Evolutionary conservation across 768 basidiomycete species (phyloP), one percentile per base, ranked within the genome.

Genomic region (Pilatotrama ljubarskyi): DNA sequence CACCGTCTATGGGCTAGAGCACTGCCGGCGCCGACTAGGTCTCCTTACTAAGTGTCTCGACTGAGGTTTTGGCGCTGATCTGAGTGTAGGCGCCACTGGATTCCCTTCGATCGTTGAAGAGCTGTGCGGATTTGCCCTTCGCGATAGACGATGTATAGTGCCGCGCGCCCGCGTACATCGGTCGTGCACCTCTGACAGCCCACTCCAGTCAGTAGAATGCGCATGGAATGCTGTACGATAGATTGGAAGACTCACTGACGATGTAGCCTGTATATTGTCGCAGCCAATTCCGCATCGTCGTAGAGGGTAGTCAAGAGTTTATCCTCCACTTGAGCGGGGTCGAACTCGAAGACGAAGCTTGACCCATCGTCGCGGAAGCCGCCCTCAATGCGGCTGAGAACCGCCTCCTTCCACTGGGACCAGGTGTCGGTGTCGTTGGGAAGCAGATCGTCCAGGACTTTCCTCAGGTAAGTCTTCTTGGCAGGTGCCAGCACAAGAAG

Each of bases 381-480:
- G 10, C 2, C 15, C n/a, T 49, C 38, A n/a, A 57, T 57, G 14
- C 55, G 22, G 1, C 0, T 1, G 2, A 57, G 47, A 15, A 57
- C 47, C 9, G 49, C 47, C 0, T 17, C 47, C 29, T 57, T 58
- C 49, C 49, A 58, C 32, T 18, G 14, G 15, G 6, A 24, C 57
- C 57, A 58, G 14, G 37, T 42, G 20, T 43, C 49, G 9, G 57
- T 51, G 24, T 58, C 57, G 42, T 58, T 58, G 2, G 57, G 57
- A 3, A 58, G 32, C 20, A 58, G 24, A 22, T 58, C 57, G 50
- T 58, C 36, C 15, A 58, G 36, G 5, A 58, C 57, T 15, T 37
- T 51, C 22, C 38, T 24, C 6, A 58, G 42, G 0, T 32, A 35
- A 1, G 9, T 9, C 15, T 20, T 51, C 35, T 51, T 44, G 14